These are phyloP conservation scores for Trebouxia sp. DNA, from an alignment of 139 green algal species.

Conservation along the genomic window DNA sequence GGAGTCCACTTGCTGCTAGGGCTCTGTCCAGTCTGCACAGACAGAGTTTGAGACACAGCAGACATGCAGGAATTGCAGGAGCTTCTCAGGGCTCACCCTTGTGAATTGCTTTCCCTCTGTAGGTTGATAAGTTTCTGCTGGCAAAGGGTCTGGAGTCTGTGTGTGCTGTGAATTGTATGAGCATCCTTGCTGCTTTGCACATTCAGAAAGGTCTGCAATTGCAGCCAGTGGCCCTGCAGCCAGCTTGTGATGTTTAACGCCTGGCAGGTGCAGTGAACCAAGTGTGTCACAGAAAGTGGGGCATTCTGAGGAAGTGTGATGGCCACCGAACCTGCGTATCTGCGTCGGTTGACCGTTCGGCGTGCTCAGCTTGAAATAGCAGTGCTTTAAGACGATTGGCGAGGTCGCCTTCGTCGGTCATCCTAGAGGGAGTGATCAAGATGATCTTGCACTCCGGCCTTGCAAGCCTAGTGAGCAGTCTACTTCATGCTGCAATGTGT, in stretches of 20 bases:
- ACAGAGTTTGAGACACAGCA: too few relatives aligned
- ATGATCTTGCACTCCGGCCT: too few relatives aligned
- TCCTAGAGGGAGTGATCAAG: not conserved
- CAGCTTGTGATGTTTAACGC: too few relatives aligned
- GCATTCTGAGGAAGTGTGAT: too few relatives aligned
- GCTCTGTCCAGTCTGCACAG: not conserved
- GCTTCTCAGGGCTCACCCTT: too few relatives aligned
- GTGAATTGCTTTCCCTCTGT: not conserved
- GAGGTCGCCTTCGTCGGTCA: not conserved
- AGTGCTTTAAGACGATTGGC: not conserved
- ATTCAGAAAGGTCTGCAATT: slow-evolving; percentile 28
- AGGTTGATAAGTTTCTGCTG: not conserved
- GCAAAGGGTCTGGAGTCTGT: not conserved
- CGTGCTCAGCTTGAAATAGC: not conserved
- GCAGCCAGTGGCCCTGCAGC: slow-evolving; percentile 23
- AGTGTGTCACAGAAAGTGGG: too few relatives aligned
- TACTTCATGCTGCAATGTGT: too few relatives aligned
- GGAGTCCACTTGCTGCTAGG: not conserved
- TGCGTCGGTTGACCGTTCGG: not conserved
- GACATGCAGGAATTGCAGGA: too few relatives aligned
- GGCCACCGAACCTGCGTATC: not conserved
- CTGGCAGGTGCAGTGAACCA: too few relatives aligned
- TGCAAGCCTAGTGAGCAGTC: too few relatives aligned
- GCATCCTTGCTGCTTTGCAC: not conserved
- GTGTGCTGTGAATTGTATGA: not conserved